Evolutionary conservation across 108 stramenopile species (phyloP), one percentile per base, ranked within the genome.

Genomic region (Cylindrotheca fusiformis): DNA sequence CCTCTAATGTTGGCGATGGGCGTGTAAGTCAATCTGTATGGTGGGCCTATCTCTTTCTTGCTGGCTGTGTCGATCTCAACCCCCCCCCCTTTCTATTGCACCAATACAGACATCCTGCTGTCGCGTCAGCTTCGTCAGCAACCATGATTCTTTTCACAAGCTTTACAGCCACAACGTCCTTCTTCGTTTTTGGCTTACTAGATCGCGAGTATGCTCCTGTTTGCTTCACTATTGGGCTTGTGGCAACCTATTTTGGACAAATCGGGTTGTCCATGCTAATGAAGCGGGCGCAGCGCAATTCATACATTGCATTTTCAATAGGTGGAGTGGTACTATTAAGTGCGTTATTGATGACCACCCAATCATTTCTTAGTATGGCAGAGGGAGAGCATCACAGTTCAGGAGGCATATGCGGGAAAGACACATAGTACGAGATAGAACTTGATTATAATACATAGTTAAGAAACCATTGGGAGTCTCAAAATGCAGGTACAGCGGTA

Each of bases 1-100:
- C 96, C 96, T 1, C 82, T 95, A 25, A 94, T 96, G 96, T 81
- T 96, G 25, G 89, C 88, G 48, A 91, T 94, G 89, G 92, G 90
- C 3, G 85, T 91, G 19, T 86, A 88, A 28, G 54, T 24, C 12
- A 6, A 19, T 17, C 20, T 51, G 21, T n/a, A n/a, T n/a, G n/a
- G n/a, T n/a, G n/a, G n/a, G n/a, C n/a, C n/a, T n/a, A n/a, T n/a
- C n/a, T n/a, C n/a, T n/a, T n/a, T n/a, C n/a, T n/a, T n/a, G n/a
- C n/a, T n/a, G n/a, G n/a, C n/a, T n/a, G n/a, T n/a, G n/a, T n/a
- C n/a, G n/a, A n/a, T 51, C 21, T n/a, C 24, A 14, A 55, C 26
- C 14, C 26, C 6, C 26, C 4, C 4, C 54, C 8, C 26, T 17
- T 6, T 4, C 29, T 18, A 19, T 27, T 17, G 4, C 54, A 55